Conservation (phyloP, 768 basidiomycete genomes). For the Pleurotus tuber-regium region DNA sequence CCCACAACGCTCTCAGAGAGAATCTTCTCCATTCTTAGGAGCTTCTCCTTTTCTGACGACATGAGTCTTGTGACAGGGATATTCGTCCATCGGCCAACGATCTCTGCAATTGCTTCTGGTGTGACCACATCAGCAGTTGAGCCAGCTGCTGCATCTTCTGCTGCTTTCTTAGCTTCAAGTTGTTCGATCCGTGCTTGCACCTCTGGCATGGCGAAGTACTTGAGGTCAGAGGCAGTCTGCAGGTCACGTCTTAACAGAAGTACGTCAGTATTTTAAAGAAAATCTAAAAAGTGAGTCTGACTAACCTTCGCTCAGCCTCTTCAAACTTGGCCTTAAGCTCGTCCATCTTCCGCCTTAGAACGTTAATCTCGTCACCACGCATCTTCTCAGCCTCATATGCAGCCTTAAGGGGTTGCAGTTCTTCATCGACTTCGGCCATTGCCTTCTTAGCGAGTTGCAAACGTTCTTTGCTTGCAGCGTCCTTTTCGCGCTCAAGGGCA, state of each 20-base stretch:
- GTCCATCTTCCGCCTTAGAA: constrained; percentile 78
- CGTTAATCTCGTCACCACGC: constrained; percentile 76
- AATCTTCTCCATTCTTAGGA: constrained; percentile 83
- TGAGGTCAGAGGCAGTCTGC: constrained; percentile 79
- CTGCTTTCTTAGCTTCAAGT: constrained; percentile 63
- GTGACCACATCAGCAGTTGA: constrained; percentile 70
- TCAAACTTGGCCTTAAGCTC: constrained; percentile 90
- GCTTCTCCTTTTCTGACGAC: constrained; percentile 89
- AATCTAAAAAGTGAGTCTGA: no score
- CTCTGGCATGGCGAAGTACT: constrained; percentile 91
- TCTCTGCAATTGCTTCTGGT: constrained; percentile 89
- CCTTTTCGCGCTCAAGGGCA: constrained; percentile 91
- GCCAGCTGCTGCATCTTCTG: constrained; percentile 59
- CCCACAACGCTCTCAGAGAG: constrained; percentile 79
- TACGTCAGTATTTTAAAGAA: not conserved
- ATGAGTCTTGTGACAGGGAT: constrained; percentile 87
- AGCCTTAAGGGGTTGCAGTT: constrained; percentile 77
- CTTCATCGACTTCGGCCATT: constrained; percentile 81
- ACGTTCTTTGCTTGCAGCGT: constrained; percentile 82
- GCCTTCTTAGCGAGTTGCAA: constrained; percentile 70
- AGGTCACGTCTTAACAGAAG: constrained; percentile 54
- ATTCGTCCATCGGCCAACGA: constrained; percentile 90
- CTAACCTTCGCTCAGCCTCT: constrained; percentile 85
- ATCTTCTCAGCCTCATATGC: constrained; percentile 87
- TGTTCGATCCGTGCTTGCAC: constrained; percentile 65